Percentiles rank a stretch among this genome's conserved stretches.
These are phyloP conservation scores for Leptomonas pyrrhocoris DNA, from an alignment of 208 protist species.

Conservation along the genomic window DNA sequence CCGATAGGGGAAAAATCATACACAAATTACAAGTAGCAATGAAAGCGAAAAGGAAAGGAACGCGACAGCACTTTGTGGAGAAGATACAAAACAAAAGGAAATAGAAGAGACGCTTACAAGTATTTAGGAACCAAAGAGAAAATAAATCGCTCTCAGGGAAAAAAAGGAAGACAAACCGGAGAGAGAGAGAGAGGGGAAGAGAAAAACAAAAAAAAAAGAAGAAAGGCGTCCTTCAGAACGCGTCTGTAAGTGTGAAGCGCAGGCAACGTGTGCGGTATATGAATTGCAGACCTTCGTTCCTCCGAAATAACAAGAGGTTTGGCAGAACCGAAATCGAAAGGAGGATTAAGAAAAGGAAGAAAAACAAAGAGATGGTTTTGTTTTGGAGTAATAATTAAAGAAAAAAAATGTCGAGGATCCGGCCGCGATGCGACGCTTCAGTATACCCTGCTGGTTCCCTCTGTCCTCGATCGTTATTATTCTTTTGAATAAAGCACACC, in stretches of 20 bases:
- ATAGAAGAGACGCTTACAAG: neutral
- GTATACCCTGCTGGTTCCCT: neutral
- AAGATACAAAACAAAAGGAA: neutral
- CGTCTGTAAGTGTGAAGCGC: neutral
- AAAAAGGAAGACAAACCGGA: conserved; percentile 2
- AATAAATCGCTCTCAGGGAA: too few species aligned
- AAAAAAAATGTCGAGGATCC: conserved; percentile 8
- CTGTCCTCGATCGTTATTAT: neutral
- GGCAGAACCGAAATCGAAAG: too few species aligned
- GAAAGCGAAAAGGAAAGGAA: too few species aligned
- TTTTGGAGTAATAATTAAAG: neutral
- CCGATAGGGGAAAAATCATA: too few species aligned
- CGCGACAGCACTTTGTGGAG: too few species aligned
- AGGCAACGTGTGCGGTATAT: too few species aligned
- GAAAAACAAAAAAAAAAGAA: conserved; percentile 6
- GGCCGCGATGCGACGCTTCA: conserved; percentile 17
- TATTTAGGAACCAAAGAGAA: too few species aligned
- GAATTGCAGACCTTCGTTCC: too few species aligned
- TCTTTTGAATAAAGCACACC: neutral
- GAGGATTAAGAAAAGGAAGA: neutral
- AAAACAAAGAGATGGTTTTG: neutral
- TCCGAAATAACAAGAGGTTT: too few species aligned
- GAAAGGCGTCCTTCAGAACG: neutral
- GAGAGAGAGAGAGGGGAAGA: neutral
- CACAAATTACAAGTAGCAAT: too few species aligned